Percentiles rank a stretch among this genome's conserved stretches.
Conservation (phyloP, 106 monocot species). For the Dendrobium catenatum region DNA sequence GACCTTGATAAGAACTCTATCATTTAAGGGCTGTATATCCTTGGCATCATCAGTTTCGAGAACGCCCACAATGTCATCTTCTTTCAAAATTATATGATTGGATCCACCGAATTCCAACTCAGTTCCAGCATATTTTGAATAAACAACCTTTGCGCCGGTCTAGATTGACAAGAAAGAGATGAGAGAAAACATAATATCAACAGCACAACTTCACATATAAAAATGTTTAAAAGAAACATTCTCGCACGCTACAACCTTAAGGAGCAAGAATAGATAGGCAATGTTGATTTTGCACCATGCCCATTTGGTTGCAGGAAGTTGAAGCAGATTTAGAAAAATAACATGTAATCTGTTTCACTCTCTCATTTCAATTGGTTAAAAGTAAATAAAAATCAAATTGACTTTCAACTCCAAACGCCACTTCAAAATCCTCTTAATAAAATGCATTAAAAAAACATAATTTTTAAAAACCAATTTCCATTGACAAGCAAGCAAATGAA, state of each 20-base stretch:
- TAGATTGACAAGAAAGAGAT: slow-evolving; percentile 11
- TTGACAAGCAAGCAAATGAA: too few relatives aligned
- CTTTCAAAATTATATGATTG: slow-evolving; percentile 76
- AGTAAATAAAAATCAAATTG: too few relatives aligned
- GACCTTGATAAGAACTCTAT: slow-evolving; percentile 85
- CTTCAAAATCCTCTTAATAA: too few relatives aligned
- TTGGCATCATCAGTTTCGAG: slow-evolving; percentile 84
- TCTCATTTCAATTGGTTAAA: too few relatives aligned
- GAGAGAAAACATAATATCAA: slow-evolving; percentile 1
- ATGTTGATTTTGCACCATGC: background rate
- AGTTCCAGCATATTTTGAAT: slow-evolving; percentile 90
- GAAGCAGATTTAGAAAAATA: background rate
- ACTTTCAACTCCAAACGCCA: too few relatives aligned
- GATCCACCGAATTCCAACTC: slow-evolving; percentile 75
- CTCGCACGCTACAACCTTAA: background rate
- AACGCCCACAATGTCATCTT: slow-evolving; percentile 85
- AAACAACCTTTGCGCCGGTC: slow-evolving; percentile 65
- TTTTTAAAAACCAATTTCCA: too few relatives aligned
- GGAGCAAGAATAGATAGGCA: background rate
- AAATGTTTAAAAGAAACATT: background rate
- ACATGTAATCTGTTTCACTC: background rate
- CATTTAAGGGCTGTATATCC: slow-evolving; percentile 82
- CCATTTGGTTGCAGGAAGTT: background rate
- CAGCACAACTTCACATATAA: background rate
- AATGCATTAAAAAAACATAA: too few relatives aligned